Conservation (phyloP, 805 yeast genomes). For the Kluyveromyces aestuarii region DNA sequence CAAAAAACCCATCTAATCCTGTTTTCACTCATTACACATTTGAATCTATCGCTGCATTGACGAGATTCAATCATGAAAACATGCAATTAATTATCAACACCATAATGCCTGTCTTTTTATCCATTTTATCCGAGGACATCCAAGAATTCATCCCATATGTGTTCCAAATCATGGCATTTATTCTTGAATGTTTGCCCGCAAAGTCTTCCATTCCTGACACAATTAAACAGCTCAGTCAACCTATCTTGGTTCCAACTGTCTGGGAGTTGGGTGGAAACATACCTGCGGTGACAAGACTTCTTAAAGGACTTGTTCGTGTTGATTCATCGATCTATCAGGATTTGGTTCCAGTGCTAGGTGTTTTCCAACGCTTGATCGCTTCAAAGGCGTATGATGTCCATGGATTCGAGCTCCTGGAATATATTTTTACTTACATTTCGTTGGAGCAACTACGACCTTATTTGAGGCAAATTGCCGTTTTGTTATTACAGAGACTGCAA, state of each 20-base stretch:
- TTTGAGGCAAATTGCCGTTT: constrained; percentile 61
- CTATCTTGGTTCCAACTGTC: constrained; percentile 77
- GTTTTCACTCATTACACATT: constrained; percentile 83
- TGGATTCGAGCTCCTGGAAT: constrained; percentile 80
- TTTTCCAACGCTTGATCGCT: constrained; percentile 88
- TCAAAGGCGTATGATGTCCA: constrained; percentile 70
- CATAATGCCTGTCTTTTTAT: constrained; percentile 59
- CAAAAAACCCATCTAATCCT: constrained; percentile 93
- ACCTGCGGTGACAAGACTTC: constrained; percentile 81
- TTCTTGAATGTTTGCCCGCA: constrained; percentile 53
- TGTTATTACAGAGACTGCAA: constrained; percentile 74
- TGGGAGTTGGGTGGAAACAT: constrained; percentile 94
- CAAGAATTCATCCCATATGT: constrained; percentile 92
- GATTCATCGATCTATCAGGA: constrained; percentile 32
- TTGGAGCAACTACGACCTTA: constrained; percentile 40
- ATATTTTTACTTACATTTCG: constrained; percentile 52
- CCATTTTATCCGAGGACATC: constrained; percentile 69
- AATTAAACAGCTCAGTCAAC: constrained; percentile 61
- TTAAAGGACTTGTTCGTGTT: constrained; percentile 51
- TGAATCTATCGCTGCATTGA: constrained; percentile 74
- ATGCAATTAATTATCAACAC: constrained; percentile 28
- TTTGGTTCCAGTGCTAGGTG: constrained; percentile 79
- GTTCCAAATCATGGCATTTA: constrained; percentile 78
- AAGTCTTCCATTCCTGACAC: constrained; percentile 48
- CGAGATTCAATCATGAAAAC: constrained; percentile 39